These are phyloP conservation scores for Syzygium grande DNA, from an alignment of 345 rosid genomes.

Conservation along the genomic window DNA sequence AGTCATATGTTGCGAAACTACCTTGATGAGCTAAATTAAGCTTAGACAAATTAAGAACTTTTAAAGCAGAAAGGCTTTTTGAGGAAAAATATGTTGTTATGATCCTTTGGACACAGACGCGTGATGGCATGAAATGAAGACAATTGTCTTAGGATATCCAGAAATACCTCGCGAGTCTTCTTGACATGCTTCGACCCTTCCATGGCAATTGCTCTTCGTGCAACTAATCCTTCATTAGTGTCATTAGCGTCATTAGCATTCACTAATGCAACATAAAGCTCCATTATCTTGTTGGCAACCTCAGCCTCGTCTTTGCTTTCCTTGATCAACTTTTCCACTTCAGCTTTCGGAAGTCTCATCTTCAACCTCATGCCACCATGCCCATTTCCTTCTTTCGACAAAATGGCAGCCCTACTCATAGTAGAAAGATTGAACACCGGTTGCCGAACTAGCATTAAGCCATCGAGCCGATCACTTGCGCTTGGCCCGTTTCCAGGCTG, in stretches of 20 bases:
- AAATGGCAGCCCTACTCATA: neutral
- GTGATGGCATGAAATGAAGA: neutral
- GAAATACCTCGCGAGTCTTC: neutral
- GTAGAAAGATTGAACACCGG: neutral
- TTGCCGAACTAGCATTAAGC: neutral
- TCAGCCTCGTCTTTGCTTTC: neutral
- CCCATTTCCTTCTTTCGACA: neutral
- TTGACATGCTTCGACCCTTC: neutral
- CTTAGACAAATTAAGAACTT: neutral
- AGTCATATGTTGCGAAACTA: neutral
- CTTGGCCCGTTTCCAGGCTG: neutral
- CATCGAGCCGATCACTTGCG: neutral
- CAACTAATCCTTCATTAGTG: neutral
- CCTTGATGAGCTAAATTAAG: neutral
- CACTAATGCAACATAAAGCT: neutral
- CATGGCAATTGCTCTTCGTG: neutral
- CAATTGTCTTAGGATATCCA: neutral
- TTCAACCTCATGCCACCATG: neutral
- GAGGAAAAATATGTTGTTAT: neutral
- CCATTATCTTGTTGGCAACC: neutral
- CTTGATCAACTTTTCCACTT: neutral
- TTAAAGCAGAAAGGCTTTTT: neutral
- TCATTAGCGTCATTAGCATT: neutral
- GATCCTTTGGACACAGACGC: neutral
- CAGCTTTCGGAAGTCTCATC: neutral